Evolutionary conservation across 495 filamentous ascomycete species (phyloP).

Genomic region (Cladorrhinum samala): DNA sequence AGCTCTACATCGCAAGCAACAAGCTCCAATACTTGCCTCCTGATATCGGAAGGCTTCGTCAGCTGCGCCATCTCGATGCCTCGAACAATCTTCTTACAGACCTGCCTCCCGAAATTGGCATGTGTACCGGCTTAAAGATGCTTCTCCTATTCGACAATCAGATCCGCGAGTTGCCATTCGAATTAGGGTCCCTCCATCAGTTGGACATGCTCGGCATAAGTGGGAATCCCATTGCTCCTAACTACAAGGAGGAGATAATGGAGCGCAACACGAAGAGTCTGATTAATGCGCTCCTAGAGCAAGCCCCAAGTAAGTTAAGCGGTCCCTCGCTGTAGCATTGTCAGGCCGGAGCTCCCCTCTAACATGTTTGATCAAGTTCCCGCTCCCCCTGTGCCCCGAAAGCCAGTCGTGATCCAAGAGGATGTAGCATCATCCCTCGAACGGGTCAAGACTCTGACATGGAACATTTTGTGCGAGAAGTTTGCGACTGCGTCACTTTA

Average conservation of each 20-base stretch:
- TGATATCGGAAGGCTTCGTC: conserved; percentile 71
- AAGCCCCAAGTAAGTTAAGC: conserved; percentile 73
- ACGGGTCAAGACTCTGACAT: conserved; percentile 72
- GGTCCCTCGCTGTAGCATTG: not conserved
- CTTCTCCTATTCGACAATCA: conserved; percentile 85
- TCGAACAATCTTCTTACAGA: conserved; percentile 80
- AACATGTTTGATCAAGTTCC: conserved; percentile 42
- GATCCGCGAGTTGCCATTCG: conserved; percentile 71
- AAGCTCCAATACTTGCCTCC: conserved; percentile 70
- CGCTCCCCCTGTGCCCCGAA: conserved; percentile 54
- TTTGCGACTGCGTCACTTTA: conserved; percentile 77
- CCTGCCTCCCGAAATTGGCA: conserved; percentile 87
- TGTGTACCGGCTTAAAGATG: conserved; percentile 80
- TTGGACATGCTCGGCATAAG: conserved; percentile 87
- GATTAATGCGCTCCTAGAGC: conserved; percentile 73
- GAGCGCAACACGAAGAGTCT: conserved; percentile 81
- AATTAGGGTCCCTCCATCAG: conserved; percentile 79
- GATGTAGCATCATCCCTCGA: conserved; percentile 43
- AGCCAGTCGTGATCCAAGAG: conserved; percentile 44
- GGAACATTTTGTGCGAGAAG: conserved; percentile 91
- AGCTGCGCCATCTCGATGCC: conserved; percentile 72
- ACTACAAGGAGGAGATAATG: conserved; percentile 67
- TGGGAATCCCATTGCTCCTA: conserved; percentile 75
- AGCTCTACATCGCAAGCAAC: conserved; percentile 88
- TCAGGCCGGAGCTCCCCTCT: too few species aligned